Evolutionary conservation across 1,284 basidiomycete genomes (phyloP), one percentile per base, ranked within the genome.

Genomic region (Inonotus obliquus): DNA sequence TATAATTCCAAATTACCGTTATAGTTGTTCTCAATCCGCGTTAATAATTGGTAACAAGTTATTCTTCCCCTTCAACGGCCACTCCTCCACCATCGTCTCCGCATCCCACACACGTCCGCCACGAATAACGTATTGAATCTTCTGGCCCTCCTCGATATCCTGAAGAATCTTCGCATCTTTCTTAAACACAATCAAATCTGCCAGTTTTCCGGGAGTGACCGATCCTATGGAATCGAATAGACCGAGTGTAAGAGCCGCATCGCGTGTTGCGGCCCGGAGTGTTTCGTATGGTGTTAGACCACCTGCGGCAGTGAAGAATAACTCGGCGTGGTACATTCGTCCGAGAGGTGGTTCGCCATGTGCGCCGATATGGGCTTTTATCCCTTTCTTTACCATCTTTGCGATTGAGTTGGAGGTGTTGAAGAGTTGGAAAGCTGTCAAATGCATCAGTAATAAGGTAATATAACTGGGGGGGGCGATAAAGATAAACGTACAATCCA

Each of bases 281-380:
- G 79, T 81, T 72, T 83, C 79, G 64, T 81, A 83, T 68, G 78
- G 80, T 2, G 70, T 74, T 58, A 73, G 67, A 1, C 87, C 88
- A 17, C 87, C 88, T 17, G 77, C 74, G 55, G 76, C 74, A 14
- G 85, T 76, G 69, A 87, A 87, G 61, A 74, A 77, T 80, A 89
- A 84, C 68, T 90, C 87, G 21, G 81, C 80, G 64, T 90, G 88
- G 67, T 89, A 90, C 73, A 87, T 88, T n/a, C 85, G 68, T 1
- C 87, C 87, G 13, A 88, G 71, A 0, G 88, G 87, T 1, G 83
- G 79, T 70, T 90, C 88, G n/a, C 87, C 87, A 65, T 90, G 87
- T 0, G 87, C 87, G 29, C 87, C 87, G 62, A 90, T 86, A 65
- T 87, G 82, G 1, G 83, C 77, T 27, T 77, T 76, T 21, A 88